A percentile compares a stretch with the other conserved stretches of the same genome.
Evolutionary conservation across 139 green algal species (phyloP).

Genomic region (Coccomyxa sp.): DNA sequence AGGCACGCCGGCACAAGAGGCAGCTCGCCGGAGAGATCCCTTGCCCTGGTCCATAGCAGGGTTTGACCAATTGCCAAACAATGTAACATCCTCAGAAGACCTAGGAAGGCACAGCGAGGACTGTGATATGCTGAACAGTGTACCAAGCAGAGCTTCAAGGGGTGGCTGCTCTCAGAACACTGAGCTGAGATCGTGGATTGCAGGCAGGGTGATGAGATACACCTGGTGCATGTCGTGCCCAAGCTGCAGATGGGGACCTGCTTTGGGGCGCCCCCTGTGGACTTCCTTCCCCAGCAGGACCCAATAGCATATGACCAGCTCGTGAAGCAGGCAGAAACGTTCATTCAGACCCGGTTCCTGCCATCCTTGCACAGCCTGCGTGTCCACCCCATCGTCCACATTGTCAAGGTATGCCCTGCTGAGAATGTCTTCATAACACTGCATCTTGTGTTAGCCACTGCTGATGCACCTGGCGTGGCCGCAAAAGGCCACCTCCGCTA

Average conservation of each 20-base stretch:
- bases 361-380: conserved; percentile 22
- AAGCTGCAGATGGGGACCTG: conserved; percentile 28
- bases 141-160: too few species aligned
- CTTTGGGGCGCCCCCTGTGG: conserved; percentile 48
- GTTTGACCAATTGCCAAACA: not conserved
- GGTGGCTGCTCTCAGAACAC: too few species aligned
- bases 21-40: not conserved
- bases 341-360: conserved; percentile 48
- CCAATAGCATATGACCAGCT: conserved; percentile 39
- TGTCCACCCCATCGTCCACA: conserved; percentile 47
- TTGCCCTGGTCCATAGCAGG: not conserved
- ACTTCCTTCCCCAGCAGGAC: conserved; percentile 54
- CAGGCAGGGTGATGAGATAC: conserved; percentile 33
- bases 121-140: too few species aligned
- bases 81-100: not conserved
- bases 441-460: not conserved
- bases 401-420: conserved; percentile 44
- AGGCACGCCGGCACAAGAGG: too few species aligned
- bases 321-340: conserved; percentile 43
- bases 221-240: conserved; percentile 55
- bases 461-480: not conserved
- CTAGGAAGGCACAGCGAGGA: too few species aligned
- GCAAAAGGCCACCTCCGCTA: not conserved
- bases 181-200: too few species aligned
- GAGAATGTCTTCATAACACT: not conserved